Base-by-base conservation (phyloP, 345 rosid species). In the Gossypium ekmanianum region DNA sequence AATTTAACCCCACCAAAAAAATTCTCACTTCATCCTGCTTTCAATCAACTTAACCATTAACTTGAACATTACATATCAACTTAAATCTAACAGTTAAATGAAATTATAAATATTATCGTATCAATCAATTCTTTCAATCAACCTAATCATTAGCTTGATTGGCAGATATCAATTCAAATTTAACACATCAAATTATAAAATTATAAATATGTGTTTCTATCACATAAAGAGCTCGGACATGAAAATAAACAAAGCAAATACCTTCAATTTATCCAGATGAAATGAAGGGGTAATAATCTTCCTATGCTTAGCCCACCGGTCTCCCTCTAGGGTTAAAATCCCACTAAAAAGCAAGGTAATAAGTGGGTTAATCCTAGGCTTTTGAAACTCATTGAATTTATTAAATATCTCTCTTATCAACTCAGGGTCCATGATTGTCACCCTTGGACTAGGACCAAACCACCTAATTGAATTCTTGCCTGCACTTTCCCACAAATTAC, bases 221-320 rank as follows among this genome's bases (percentile, higher is more conserved):
- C 1, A 0, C 41, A 5, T 34, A 34, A 34, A 67, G 8, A 67
- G n/a, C 11, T 10, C 4, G 2, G 4, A 18, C 11, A 2, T 9
- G 2, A 0, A 51, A 70, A 68, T 6, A 11, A 24, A 47, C 2
- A 52, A 17, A 52, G 8, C 18, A 17, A 7, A 11, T 39, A 88
- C 94, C 90, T 90, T 86, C n/a, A 88, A 76, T 24, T 75, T 83
- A 45, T 87, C 88, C 2, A 68, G 77, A 52, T 85, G 89, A 70
- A 86, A 87, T 17, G 92, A 87, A 18, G 84, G 89, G 63, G 81
- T 84, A 51, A 80, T 71, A 66, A 90, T 85, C 82, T 80, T 85
- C 61, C 90, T 80, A 57, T 83, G 89, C 67, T 75, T 81, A 9
- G 83, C 83, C 94, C 92, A 90, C 81, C 83, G 73, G 7, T 85